Percentiles rank a stretch among this genome's conserved stretches.
phyloP scores from a whole-genome alignment of 768 basidiomycete genomes.

The Kwoniella dejecticola region DNA sequence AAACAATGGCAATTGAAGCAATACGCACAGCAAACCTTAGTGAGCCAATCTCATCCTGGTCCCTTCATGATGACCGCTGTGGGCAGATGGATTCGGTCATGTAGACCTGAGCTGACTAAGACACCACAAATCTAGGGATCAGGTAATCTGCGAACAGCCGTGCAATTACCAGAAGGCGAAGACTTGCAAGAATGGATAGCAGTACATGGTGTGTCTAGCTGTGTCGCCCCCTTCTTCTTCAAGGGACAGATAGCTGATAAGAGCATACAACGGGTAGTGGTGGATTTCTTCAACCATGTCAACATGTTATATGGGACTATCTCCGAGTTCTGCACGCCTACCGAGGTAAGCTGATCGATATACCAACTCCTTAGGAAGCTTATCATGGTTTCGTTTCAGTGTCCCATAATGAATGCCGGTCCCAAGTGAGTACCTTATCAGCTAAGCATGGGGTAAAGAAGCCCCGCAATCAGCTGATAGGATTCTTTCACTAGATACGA shows the following conservation, averaged over 20 bases:
- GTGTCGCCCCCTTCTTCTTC: background rate
- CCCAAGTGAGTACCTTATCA: constrained; percentile 44
- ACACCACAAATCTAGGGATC: constrained; percentile 73
- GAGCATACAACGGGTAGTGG: constrained; percentile 63
- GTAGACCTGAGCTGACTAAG: constrained; percentile 2
- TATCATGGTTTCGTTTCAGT: constrained; percentile 32
- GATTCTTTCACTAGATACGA: constrained; percentile 44
- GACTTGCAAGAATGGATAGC: constrained; percentile 99
- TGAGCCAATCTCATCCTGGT: constrained; percentile 12
- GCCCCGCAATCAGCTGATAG: constrained; percentile 4
- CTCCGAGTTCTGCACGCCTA: constrained; percentile 93
- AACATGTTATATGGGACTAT: constrained; percentile 99
- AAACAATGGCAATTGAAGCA: constrained; percentile 98
- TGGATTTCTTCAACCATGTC: constrained; percentile 99
- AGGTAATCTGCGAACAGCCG: constrained; percentile 88
- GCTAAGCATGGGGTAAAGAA: too few species aligned
- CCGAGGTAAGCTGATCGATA: constrained; percentile 66
- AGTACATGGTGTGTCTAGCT: constrained; percentile 78
- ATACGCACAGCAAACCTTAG: constrained; percentile 60
- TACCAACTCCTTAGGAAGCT: background rate
- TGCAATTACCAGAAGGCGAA: constrained; percentile 93
- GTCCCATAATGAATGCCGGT: constrained; percentile 56
- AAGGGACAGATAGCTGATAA: constrained; percentile 1
- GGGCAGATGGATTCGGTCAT: too few species aligned
- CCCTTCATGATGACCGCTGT: too few species aligned